Base-by-base conservation (phyloP, 164 flowering plant species). In the Umbilicus rupestris region DNA sequence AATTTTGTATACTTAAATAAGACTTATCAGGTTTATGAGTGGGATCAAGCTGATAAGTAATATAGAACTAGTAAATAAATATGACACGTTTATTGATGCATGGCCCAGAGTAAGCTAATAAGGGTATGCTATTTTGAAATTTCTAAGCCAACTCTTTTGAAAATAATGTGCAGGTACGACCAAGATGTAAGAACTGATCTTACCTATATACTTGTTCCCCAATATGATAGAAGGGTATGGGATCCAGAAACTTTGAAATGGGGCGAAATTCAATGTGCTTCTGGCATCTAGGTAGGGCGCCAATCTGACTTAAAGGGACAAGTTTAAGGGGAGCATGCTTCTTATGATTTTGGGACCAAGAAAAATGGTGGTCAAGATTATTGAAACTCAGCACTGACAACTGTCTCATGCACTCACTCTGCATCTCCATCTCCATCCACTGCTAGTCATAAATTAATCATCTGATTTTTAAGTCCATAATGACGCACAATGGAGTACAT, bases 121-220 rank as follows among this genome's bases (percentile, higher is more conserved):
- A 26, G 60, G 10, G 7, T 28, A 11, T 28, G 33, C 11, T 26
- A 55, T 55, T 55, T 55, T 16, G 19, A 55, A 28, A 20, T 20
- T 50, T 50, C 57, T 20, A 50, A 12, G 60, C 19, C 60, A 33
- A 55, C 60, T 55, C 17, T 55, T 55, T 28, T 12, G 60, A 55
- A 26, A 26, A 55, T 55, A 52, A 28, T 55, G 60, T 24, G 60
- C 60, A 55, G 60, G 60, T 28, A 28, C 33, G 15, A 28, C 60
- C 16, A 14, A 55, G 33, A 16, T 55, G 9, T 24, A 55, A 28
- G 33, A 14, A 28, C 33, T 55, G 60, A 30, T 19, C 60, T 11
- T 55, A 55, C 60, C 19, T 55, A 11, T 33, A 55, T 52, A 55
- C 60, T 26, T 26, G 33, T 28, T 28, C 60, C 29, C 33, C 33